Evolutionary conservation across 495 filamentous ascomycete species (phyloP).

Genomic region (Clavariopsis aquatica): DNA sequence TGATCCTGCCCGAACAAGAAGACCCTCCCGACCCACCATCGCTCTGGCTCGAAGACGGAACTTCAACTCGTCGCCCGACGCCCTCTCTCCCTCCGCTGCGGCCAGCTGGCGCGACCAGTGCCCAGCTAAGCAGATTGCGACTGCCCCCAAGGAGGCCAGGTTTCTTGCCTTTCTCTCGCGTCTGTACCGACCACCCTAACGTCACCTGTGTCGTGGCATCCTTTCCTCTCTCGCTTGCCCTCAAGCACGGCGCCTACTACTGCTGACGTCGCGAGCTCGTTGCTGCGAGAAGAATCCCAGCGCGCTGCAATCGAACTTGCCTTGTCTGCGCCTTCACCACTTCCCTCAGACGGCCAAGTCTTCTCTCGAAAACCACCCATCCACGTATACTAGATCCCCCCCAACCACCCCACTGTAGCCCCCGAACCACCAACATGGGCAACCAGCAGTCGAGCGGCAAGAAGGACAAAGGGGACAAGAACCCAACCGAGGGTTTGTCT

Average conservation of each 20-base stretch:
- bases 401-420: constrained; percentile 1
- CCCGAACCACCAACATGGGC: constrained; percentile 63
- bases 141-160: constrained; percentile 51
- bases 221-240: neutral
- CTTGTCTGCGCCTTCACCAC: constrained; percentile 12
- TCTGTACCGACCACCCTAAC: constrained; percentile 60
- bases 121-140: constrained; percentile 30
- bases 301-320: constrained; percentile 18
- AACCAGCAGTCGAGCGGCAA: constrained; percentile 78
- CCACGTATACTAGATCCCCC: no score
- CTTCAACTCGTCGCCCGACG: constrained; percentile 23
- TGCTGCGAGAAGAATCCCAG: neutral
- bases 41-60: constrained; percentile 38
- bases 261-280: constrained; percentile 20
- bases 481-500: constrained; percentile 47
- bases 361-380: neutral
- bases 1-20: constrained; percentile 6
- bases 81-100: constrained; percentile 15
- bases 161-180: constrained; percentile 58
- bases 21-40: constrained; percentile 24
- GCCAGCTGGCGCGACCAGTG: constrained; percentile 10
- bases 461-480: constrained; percentile 42
- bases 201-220: constrained; percentile 5
- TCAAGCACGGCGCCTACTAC: neutral
- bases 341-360: constrained; percentile 30